Base-by-base conservation (phyloP, 495 filamentous ascomycete genomes). In the Annulohypoxylon stygium region DNA sequence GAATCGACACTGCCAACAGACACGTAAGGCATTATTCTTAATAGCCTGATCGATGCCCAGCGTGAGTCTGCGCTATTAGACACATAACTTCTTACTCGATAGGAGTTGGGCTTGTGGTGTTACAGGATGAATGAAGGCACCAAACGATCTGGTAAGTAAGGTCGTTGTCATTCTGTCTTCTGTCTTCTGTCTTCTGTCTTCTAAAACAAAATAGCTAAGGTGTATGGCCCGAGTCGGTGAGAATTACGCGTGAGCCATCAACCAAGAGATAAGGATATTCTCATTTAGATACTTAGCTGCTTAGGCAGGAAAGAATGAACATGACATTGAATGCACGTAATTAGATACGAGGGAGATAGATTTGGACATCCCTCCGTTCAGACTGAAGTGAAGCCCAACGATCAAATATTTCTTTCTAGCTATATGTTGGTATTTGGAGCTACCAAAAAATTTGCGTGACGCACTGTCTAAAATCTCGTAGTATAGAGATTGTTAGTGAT, bases 31-130 rank as follows among this genome's bases (percentile, higher is more conserved):
- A 48, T 12, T 54, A 59, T 9, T 60, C 10, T 45, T 68, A 12
- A 37, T 68, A 39, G 53, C 72, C 72, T 54, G 14, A 75, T 70
- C 23, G 53, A 61, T 75, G 64, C 63, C 67, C 67, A 70, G 67
- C 67, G 34, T 47, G 18, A 6, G 9, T 50, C 18, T 25, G 48
- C 45, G 39, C n/a, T 30, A 30, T 30, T 6, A 30, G 30, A 30
- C 30, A 47, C 9, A 26, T 3, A 25, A 41, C 18, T 39, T 9
- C 53, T 10, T 12, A 34, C 20, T 51, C 11, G 51, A 55, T 30
- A 50, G 11, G 23, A 12, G 59, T 75, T 71, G 62, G 72, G 63
- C 60, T 30, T 20, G 8, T 26, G 14, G 34, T 67, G 25, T 70
- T 34, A 59, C 34, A 33, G 47, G 20, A 39, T 36, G 14, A 18